These are phyloP conservation scores for Fusarium compactum DNA, from an alignment of 2,329 filamentous ascomycete genomes.

Conservation along the genomic window DNA sequence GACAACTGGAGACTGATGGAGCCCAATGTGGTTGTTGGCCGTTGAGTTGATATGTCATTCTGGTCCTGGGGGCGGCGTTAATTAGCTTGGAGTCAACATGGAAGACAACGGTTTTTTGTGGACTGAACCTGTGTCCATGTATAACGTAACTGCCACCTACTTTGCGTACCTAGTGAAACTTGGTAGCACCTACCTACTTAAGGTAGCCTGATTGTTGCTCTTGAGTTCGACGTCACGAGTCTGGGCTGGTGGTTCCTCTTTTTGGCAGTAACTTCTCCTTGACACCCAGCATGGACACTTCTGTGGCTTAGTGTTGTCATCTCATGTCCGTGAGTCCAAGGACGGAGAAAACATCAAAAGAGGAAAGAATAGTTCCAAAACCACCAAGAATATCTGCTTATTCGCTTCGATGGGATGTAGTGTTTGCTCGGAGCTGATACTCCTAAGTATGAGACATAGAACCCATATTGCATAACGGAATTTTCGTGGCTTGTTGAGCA, in stretches of 20 bases:
- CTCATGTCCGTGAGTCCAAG: not conserved
- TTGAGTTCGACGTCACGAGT: conserved; percentile 34
- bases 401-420: not conserved
- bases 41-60: conserved; percentile 43
- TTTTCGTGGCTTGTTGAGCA: conserved; percentile 24
- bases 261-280: not conserved
- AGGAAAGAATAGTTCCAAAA: not conserved
- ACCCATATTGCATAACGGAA: conserved; percentile 22
- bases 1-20: conserved; percentile 33
- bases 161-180: not conserved
- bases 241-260: conserved; percentile 17
- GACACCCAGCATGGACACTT: not conserved
- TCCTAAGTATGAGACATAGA: conserved; percentile 25
- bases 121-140: conserved; percentile 28
- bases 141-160: conserved; percentile 1
- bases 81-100: conserved; percentile 26
- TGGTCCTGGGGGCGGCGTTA: conserved; percentile 26
- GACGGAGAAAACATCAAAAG: not conserved
- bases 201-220: conserved; percentile 1
- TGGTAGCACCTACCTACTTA: not conserved
- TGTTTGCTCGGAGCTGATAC: conserved; percentile 13
- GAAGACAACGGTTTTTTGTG: conserved; percentile 45
- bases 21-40: conserved; percentile 36
- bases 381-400: not conserved
- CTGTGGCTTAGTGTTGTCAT: not conserved